These are phyloP conservation scores for Cucurbita moschata DNA, from an alignment of 306 rosid genomes.

Conservation along the genomic window DNA sequence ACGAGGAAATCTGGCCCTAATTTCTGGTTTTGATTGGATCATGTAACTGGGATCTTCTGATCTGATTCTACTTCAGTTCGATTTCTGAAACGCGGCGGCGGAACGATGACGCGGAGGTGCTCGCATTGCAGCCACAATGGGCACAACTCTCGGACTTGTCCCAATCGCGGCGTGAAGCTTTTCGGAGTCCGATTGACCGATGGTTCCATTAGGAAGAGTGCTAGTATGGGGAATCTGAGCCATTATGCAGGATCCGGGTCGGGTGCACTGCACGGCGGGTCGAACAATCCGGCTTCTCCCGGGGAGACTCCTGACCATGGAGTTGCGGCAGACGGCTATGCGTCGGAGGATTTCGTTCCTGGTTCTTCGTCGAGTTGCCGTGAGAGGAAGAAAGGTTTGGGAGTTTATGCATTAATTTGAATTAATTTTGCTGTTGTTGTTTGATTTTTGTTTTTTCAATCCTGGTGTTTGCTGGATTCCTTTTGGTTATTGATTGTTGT, in stretches of 20 bases:
- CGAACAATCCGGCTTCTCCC: slow-evolving; percentile 61
- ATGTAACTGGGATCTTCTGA: slow-evolving; percentile 24
- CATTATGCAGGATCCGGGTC: slow-evolving; percentile 56
- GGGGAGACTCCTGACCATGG: slow-evolving; percentile 71
- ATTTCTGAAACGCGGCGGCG: background rate
- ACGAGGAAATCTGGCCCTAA: background rate
- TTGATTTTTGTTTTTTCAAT: background rate
- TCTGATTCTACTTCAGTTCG: slow-evolving; percentile 4
- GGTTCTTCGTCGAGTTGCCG: slow-evolving; percentile 88
- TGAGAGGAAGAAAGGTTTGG: slow-evolving; percentile 82
- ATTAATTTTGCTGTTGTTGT: background rate
- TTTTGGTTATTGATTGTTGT: background rate
- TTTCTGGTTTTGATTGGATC: slow-evolving; percentile 14
- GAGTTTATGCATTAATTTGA: background rate
- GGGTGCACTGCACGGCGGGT: slow-evolving; percentile 19
- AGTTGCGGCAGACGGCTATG: slow-evolving; percentile 61
- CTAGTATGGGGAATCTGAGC: slow-evolving; percentile 89
- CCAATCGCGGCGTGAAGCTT: slow-evolving; percentile 86
- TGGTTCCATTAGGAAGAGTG: slow-evolving; percentile 91
- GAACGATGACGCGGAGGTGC: slow-evolving; percentile 76
- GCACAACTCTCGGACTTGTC: slow-evolving; percentile 92
- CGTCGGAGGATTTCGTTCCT: slow-evolving; percentile 92
- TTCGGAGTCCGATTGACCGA: slow-evolving; percentile 91
- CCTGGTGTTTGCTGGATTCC: background rate
- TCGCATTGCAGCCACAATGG: slow-evolving; percentile 99